Evolutionary conservation across 2,329 filamentous ascomycete genomes (phyloP).

Genomic region (Nemania sp.): DNA sequence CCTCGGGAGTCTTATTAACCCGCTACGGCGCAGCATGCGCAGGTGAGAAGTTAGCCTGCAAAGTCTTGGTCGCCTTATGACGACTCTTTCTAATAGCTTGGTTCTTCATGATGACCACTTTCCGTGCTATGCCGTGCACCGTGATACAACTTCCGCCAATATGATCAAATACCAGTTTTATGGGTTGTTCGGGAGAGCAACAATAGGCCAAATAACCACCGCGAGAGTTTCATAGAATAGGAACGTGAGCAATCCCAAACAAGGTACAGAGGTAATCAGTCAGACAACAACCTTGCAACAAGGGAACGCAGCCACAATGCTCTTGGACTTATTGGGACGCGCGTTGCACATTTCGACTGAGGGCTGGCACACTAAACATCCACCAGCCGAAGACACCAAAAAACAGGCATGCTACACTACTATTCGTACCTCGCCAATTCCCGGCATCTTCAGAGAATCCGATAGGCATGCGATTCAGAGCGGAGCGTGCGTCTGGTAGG

Average conservation of each 20-base stretch:
- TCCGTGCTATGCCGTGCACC: too few relatives aligned
- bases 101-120: too few relatives aligned
- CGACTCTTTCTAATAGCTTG: too few relatives aligned
- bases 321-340: conserved; percentile 10
- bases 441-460: conserved; percentile 9
- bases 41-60: too few relatives aligned
- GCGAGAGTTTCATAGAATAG: not conserved
- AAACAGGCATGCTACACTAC: conserved; percentile 9
- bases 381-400: not conserved
- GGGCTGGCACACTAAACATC: not conserved
- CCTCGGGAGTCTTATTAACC: not conserved
- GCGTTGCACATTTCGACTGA: conserved; percentile 4
- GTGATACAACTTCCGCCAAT: too few relatives aligned
- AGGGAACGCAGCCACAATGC: conserved; percentile 18
- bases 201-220: too few relatives aligned
- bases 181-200: too few relatives aligned
- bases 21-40: too few relatives aligned
- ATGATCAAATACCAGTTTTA: too few relatives aligned
- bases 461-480: too few relatives aligned
- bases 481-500: too few relatives aligned
- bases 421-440: conserved; percentile 1
- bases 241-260: conserved; percentile 3
- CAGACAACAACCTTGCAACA: conserved; percentile 2
- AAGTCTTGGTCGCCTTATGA: too few relatives aligned
- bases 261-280: not conserved